Evolutionary conservation across 1,284 basidiomycete genomes (phyloP).

Genomic region (Cryptococcus jaspeensis): DNA sequence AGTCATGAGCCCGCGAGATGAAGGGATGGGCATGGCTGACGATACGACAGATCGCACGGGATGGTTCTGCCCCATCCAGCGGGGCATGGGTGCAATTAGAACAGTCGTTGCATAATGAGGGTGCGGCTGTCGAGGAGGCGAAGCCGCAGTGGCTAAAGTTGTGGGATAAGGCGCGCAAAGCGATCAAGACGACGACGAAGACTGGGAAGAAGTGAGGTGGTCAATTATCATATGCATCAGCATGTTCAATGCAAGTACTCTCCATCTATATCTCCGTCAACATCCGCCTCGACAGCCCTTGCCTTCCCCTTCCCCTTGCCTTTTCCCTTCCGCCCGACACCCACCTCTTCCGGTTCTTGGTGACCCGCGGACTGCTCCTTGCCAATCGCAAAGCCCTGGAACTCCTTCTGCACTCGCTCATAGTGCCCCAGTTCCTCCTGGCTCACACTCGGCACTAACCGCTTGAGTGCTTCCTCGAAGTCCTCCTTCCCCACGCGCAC

Average conservation of each 20-base stretch:
- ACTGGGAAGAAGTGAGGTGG: too few relatives aligned
- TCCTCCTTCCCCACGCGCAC: slow-evolving; percentile 27
- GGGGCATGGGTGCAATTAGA: too few relatives aligned
- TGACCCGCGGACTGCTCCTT: neutral
- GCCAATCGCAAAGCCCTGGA: slow-evolving; percentile 51
- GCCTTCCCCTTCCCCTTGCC: slow-evolving; percentile 2
- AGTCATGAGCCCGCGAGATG: neutral
- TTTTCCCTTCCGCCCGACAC: neutral
- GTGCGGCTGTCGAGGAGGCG: slow-evolving; percentile 14
- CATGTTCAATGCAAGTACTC: neutral
- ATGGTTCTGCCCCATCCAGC: too few relatives aligned
- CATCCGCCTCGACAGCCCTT: neutral
- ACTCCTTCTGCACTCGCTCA: slow-evolving; percentile 67
- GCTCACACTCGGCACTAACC: slow-evolving; percentile 84
- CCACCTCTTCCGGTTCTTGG: neutral
- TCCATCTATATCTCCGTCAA: neutral
- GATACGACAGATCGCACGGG: neutral
- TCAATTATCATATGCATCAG: too few relatives aligned
- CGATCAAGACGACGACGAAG: neutral
- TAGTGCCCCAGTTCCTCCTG: slow-evolving; percentile 89
- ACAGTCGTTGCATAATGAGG: too few relatives aligned
- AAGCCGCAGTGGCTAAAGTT: slow-evolving; percentile 42
- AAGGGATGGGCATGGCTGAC: neutral
- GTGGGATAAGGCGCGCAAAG: slow-evolving; percentile 5
- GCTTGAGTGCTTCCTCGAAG: slow-evolving; percentile 71